Evolutionary conservation across 2,329 filamentous ascomycete species (phyloP).

Genomic region (Colletotrichum filicis): DNA sequence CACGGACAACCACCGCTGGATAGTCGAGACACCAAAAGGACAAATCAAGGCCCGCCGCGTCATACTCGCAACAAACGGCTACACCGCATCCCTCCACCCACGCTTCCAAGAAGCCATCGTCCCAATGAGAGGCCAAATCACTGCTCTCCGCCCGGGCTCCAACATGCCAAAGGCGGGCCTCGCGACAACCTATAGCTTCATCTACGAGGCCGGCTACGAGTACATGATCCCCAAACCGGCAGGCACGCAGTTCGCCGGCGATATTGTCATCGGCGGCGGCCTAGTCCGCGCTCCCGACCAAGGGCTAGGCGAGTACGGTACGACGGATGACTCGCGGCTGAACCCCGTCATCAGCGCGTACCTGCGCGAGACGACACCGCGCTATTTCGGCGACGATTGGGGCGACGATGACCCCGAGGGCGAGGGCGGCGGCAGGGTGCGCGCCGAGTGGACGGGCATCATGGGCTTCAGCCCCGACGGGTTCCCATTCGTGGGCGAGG

Average conservation of each 20-base stretch:
- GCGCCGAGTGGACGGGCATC: constrained; percentile 64
- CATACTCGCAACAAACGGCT: constrained; percentile 44
- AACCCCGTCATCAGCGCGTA: constrained; percentile 63
- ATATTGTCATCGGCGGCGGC: constrained; percentile 73
- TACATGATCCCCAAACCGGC: constrained; percentile 71
- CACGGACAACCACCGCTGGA: constrained; percentile 1
- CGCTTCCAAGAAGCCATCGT: constrained; percentile 38
- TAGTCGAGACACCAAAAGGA: constrained; percentile 38
- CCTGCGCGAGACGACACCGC: constrained; percentile 52
- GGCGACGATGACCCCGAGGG: constrained; percentile 53
- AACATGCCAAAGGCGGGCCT: constrained; percentile 52
- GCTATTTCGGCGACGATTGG: constrained; percentile 65
- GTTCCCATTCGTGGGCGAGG: constrained; percentile 62
- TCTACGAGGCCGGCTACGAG: constrained; percentile 70
- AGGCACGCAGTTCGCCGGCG: constrained; percentile 54
- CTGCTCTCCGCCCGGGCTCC: constrained; percentile 45
- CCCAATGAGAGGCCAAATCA: constrained; percentile 37
- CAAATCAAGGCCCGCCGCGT: constrained; percentile 36
- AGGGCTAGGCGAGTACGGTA: constrained; percentile 62
- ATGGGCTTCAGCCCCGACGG: constrained; percentile 67
- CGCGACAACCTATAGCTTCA: constrained; percentile 68
- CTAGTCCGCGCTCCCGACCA: constrained; percentile 51
- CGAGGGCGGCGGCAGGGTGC: constrained; percentile 42
- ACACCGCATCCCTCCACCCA: constrained; percentile 39
- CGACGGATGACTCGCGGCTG: constrained; percentile 64